Base-by-base conservation (phyloP, 495 filamentous ascomycete species). In the Penicillium fimorum region DNA sequence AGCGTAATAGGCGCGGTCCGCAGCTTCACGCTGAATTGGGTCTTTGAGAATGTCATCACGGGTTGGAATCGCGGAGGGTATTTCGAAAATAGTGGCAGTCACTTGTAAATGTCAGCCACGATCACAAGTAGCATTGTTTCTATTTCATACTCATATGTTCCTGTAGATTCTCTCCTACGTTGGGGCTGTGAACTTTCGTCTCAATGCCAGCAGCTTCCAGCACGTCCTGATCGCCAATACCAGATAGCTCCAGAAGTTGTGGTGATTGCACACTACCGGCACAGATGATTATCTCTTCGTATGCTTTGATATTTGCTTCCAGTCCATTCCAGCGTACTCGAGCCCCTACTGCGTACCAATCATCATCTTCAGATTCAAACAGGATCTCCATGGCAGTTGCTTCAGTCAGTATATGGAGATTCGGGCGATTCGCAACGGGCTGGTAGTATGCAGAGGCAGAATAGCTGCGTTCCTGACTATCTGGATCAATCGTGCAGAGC, bases 91-190 rank as follows among this genome's bases (percentile, higher is more conserved):
- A 20, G 68, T 68, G 11, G 69, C 63, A 5, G 76, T 78, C 70
- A 77, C 76, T 79, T 18, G 17, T 13, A 20, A 44, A 27, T 15
- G 15, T 51, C 13, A 52, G 49, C 15, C 2, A n/a, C 12, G n/a
- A 22, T 42, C 17, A 27, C 2, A 30, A 17, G 24, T 1, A 15
- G 12, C n/a, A 38, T 32, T 2, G 5, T 1, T 24, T n/a, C 51
- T 32, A 50, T 35, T 54, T 5, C 70, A 42, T 66, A 76, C 78
- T 77, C 48, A 78, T 56, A 55, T 84, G 81, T 29, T 84, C 82
- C 56, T 85, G 82, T 3, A 84, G 63, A 41, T 84, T 84, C 47
- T 79, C 75, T 5, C 82, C 82, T 2, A 85, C 82, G 17, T 76
- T 75, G 0, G 76, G 64, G 32, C 74, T 76, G 22, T 75, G 62